A percentile compares a stretch with the other conserved stretches of the same genome.
Conservation (phyloP, 2,329 filamentous ascomycete genomes). For the Hypoxylon sp. region DNA sequence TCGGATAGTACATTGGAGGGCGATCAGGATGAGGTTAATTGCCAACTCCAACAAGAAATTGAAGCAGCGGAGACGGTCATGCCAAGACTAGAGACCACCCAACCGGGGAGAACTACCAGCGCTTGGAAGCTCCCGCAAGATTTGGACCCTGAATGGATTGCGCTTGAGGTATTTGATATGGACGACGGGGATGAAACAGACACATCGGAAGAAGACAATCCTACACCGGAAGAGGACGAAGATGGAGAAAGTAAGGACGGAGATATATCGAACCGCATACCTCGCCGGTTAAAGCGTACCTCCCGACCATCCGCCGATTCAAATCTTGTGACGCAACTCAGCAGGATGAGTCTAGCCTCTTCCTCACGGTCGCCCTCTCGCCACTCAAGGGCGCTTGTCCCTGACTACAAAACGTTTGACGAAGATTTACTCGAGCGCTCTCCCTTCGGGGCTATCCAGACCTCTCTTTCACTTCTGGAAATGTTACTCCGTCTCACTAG, state of each 20-base stretch:
- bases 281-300: conserved; percentile 35
- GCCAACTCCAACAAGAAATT: conserved; percentile 61
- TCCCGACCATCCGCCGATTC: conserved; percentile 47
- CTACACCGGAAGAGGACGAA: conserved; percentile 26
- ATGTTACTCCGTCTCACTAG: conserved; percentile 89
- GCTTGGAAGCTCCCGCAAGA: conserved; percentile 77
- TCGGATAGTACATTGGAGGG: conserved; percentile 49
- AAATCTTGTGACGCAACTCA: conserved; percentile 53
- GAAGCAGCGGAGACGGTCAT: conserved; percentile 32
- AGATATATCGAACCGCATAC: conserved; percentile 10
- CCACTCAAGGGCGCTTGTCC: conserved; percentile 29
- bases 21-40: conserved; percentile 63
- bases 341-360: conserved; percentile 62
- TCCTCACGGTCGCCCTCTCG: conserved; percentile 47
- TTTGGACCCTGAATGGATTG: conserved; percentile 91
- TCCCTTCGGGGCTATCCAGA: conserved; percentile 67
- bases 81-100: conserved; percentile 3
- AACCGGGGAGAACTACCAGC: conserved; percentile 14
- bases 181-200: conserved; percentile 61
- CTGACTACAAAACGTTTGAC: conserved; percentile 18
- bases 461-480: conserved; percentile 82
- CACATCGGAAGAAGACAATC: conserved; percentile 40
- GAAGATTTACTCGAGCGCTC: conserved; percentile 59
- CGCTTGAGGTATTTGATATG: conserved; percentile 85
- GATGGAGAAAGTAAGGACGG: conserved; percentile 19